Percentiles rank a stretch among this genome's conserved stretches.
Conservation (phyloP, 129 eudicot genomes). For the Ambrosia trifida region DNA sequence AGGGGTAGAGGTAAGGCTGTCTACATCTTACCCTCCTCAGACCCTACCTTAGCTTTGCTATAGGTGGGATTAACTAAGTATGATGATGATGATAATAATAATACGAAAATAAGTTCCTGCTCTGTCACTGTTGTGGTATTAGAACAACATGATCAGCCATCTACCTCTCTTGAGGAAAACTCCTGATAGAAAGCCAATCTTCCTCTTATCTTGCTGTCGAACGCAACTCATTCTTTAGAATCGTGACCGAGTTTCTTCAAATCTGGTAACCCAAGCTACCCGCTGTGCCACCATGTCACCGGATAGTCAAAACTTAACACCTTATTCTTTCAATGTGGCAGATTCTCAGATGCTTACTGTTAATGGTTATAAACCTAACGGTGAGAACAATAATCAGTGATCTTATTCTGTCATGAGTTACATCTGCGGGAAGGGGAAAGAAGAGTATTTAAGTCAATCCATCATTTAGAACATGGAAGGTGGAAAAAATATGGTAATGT, state of each 20-base stretch:
- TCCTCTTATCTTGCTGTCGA: background rate
- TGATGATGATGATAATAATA: no score
- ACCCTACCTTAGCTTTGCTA: no score
- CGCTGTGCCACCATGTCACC: background rate
- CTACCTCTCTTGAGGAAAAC: background rate
- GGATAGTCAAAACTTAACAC: background rate
- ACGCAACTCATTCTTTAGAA: background rate
- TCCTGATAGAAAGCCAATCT: background rate
- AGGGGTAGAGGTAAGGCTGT: no score
- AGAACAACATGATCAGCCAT: background rate
- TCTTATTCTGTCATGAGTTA: background rate
- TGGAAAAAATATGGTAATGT: background rate
- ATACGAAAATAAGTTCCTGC: background rate
- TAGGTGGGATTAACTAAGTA: no score
- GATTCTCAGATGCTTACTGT: background rate
- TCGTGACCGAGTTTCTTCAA: background rate
- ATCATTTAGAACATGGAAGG: background rate
- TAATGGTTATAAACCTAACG: background rate
- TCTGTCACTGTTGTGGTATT: background rate
- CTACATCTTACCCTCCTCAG: no score
- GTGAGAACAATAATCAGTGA: background rate
- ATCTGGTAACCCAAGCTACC: background rate
- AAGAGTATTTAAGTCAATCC: background rate
- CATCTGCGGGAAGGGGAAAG: background rate
- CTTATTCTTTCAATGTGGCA: background rate